phyloP scores from a whole-genome alignment of 2,329 filamentous ascomycete genomes.

The Aspergillus flavus region DNA sequence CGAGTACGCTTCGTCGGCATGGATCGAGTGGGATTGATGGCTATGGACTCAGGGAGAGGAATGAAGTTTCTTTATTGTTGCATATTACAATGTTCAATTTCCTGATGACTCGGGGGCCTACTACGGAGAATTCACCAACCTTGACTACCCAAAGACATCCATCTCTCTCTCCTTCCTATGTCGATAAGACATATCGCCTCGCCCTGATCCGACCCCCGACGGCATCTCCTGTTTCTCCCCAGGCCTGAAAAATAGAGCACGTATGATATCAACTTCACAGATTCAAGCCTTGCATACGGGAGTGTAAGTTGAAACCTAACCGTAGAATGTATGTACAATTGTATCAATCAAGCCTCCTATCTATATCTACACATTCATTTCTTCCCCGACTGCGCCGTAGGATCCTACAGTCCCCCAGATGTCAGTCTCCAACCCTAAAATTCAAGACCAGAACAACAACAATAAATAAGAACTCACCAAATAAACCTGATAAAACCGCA shows the following conservation, averaged over 20 bases:
- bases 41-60: slow-evolving; percentile 19
- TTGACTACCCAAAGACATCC: neutral
- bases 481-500: slow-evolving; percentile 46
- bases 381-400: slow-evolving; percentile 37
- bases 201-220: neutral
- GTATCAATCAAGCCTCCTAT: neutral
- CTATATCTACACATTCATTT: slow-evolving; percentile 23
- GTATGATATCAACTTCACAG: neutral
- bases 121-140: slow-evolving; percentile 4
- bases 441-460: neutral
- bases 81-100: slow-evolving; percentile 19
- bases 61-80: slow-evolving; percentile 27
- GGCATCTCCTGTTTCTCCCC: neutral
- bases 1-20: slow-evolving; percentile 10
- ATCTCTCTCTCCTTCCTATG: neutral
- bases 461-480: slow-evolving; percentile 34
- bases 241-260: neutral
- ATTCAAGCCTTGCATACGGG: slow-evolving; percentile 2
- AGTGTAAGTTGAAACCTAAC: neutral
- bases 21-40: slow-evolving; percentile 10
- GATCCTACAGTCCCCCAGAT: slow-evolving; percentile 28
- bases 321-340: slow-evolving; percentile 1
- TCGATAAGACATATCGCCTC: neutral
- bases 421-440: neutral
- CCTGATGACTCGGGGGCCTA: slow-evolving; percentile 18